These are phyloP conservation scores for Scleroderma bovista DNA, from an alignment of 768 basidiomycete species.

Conservation along the genomic window DNA sequence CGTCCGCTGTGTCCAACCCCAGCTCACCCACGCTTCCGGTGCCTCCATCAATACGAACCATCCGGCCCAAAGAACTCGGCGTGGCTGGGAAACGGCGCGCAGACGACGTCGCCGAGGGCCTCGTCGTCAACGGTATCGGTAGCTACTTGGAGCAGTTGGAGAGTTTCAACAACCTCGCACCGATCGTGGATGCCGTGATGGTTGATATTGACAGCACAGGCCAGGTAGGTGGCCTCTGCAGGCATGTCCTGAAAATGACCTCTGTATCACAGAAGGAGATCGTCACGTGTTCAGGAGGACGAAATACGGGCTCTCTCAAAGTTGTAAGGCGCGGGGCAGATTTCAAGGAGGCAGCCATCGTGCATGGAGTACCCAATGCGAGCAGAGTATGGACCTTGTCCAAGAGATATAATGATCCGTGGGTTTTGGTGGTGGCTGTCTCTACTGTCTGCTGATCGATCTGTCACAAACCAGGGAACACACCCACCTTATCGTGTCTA, in stretches of 20 bases:
- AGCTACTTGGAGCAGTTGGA: conserved; percentile 58
- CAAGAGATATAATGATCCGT: conserved; percentile 43
- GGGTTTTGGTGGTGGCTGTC: conserved; percentile 17
- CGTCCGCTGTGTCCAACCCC: conserved; percentile 36
- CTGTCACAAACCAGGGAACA: conserved; percentile 36
- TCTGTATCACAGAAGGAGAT: conserved; percentile 53
- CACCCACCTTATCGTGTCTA: conserved; percentile 56
- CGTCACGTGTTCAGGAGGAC: conserved; percentile 81
- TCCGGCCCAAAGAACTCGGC: conserved; percentile 32
- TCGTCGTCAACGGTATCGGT: conserved; percentile 47
- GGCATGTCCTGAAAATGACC: background rate
- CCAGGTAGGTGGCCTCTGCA: conserved; percentile 41
- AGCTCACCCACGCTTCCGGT: conserved; percentile 47
- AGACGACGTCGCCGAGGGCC: conserved; percentile 32
- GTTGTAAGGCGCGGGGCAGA: conserved; percentile 80
- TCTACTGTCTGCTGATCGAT: background rate
- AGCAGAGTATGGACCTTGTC: conserved; percentile 60
- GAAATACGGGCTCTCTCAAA: conserved; percentile 70
- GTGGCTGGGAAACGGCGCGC: conserved; percentile 34
- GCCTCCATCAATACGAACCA: conserved; percentile 40
- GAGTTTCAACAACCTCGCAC: conserved; percentile 71
- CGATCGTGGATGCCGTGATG: conserved; percentile 75
- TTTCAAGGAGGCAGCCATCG: conserved; percentile 55
- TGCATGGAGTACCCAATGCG: conserved; percentile 54
- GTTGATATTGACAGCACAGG: conserved; percentile 68